These are phyloP conservation scores for Cladosporium sp. DNA, from an alignment of 2,329 filamentous ascomycete species.

Conservation along the genomic window DNA sequence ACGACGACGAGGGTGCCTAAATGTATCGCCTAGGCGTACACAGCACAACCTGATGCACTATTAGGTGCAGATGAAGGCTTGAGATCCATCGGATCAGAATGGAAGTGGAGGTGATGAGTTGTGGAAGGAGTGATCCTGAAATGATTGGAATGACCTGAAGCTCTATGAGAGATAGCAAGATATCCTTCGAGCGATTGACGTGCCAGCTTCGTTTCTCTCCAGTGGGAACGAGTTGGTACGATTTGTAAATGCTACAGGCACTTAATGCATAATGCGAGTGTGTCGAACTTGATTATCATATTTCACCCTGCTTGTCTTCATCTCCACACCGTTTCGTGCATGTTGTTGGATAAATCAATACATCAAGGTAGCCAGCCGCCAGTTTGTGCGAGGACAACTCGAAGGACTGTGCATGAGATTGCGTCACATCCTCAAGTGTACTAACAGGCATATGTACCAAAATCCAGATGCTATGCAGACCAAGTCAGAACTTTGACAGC, in stretches of 20 bases:
- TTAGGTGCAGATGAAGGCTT: background rate
- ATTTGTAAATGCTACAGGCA: slow-evolving; percentile 19
- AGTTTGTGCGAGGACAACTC: background rate
- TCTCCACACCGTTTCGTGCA: background rate
- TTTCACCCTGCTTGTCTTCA: background rate
- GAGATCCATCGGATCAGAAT: slow-evolving; percentile 20
- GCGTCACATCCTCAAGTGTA: background rate
- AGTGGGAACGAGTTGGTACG: background rate
- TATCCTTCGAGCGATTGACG: slow-evolving; percentile 18
- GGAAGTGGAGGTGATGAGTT: slow-evolving; percentile 19
- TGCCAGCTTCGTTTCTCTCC: background rate
- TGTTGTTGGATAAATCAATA: background rate
- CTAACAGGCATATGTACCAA: background rate
- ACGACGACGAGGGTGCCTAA: slow-evolving; percentile 48
- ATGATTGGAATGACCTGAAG: slow-evolving; percentile 22
- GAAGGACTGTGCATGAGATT: background rate
- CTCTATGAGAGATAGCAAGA: slow-evolving; percentile 11
- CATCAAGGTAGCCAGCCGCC: background rate
- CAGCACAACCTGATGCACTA: slow-evolving; percentile 5
- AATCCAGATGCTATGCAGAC: background rate
- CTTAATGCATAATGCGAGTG: slow-evolving; percentile 20
- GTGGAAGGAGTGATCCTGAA: slow-evolving; percentile 23
- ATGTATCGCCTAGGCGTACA: slow-evolving; percentile 19
- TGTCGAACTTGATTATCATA: slow-evolving; percentile 7
- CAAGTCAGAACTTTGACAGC: background rate